Evolutionary conservation across 306 rosid species (phyloP).

Genomic region (Pterocarpus macrocarpus): DNA sequence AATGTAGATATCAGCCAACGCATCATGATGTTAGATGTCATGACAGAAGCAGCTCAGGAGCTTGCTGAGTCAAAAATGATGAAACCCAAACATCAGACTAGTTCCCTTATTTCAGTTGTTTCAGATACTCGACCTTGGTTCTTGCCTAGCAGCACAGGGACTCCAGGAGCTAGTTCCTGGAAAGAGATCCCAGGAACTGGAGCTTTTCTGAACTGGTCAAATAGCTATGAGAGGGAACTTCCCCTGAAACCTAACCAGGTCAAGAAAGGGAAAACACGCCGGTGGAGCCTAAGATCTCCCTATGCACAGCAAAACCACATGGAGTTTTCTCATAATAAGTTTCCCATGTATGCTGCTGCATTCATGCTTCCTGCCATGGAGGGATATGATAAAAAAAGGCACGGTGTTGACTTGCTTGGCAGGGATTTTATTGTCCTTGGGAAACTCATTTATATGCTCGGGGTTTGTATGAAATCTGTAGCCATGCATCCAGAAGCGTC

Average conservation of each 20-base stretch:
- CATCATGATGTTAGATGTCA: constrained; percentile 87
- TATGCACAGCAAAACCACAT: constrained; percentile 57
- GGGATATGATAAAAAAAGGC: constrained; percentile 91
- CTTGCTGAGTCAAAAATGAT: constrained; percentile 71
- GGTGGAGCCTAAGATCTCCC: constrained; percentile 74
- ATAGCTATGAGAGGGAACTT: constrained; percentile 86
- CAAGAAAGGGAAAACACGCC: constrained; percentile 83
- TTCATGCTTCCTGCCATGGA: constrained; percentile 98
- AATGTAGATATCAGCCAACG: constrained; percentile 91
- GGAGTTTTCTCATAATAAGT: constrained; percentile 85
- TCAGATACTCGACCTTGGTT: constrained; percentile 90
- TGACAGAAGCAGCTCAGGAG: constrained; percentile 96
- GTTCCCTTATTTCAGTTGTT: constrained; percentile 73
- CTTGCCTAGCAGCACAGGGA: constrained; percentile 81
- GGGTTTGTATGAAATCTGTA: constrained; percentile 93
- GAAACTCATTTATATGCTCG: constrained; percentile 89
- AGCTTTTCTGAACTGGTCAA: constrained; percentile 82
- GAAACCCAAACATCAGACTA: constrained; percentile 65
- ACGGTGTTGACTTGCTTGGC: constrained; percentile 89
- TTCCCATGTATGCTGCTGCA: constrained; percentile 94
- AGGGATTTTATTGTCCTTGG: constrained; percentile 94
- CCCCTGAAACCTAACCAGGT: constrained; percentile 69
- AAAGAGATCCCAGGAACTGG: constrained; percentile 78
- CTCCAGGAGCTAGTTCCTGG: constrained; percentile 87
- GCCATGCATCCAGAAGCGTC: constrained; percentile 97